These are phyloP conservation scores for Colletotrichum sidae DNA, from an alignment of 2,329 filamentous ascomycete genomes.

Conservation along the genomic window DNA sequence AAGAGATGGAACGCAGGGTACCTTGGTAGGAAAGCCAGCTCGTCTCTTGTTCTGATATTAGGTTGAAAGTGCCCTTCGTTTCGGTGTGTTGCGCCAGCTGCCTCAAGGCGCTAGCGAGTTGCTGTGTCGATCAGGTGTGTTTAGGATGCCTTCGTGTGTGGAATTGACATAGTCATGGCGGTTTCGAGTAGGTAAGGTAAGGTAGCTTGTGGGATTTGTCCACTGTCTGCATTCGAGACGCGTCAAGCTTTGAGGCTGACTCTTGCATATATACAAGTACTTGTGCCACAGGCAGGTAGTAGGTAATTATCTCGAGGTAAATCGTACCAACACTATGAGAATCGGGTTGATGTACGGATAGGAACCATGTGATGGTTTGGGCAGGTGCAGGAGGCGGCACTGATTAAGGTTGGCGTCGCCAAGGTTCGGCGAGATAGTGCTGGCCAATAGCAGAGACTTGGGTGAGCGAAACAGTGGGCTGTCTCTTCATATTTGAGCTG, in stretches of 20 bases:
- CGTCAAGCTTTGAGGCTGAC: too few species aligned
- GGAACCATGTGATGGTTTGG: neutral
- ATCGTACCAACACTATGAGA: neutral
- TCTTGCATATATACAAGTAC: too few species aligned
- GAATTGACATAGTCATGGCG: too few species aligned
- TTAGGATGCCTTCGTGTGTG: too few species aligned
- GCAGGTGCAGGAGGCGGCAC: neutral
- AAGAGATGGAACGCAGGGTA: conserved; percentile 10
- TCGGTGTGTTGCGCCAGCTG: conserved; percentile 28
- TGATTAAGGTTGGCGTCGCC: conserved; percentile 18
- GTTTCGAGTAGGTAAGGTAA: neutral
- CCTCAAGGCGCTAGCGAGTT: conserved; percentile 19
- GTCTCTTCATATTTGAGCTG: conserved; percentile 4
- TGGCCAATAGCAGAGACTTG: conserved; percentile 18
- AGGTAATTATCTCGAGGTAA: neutral
- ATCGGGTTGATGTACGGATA: neutral
- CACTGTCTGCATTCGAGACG: too few species aligned
- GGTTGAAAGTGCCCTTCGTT: conserved; percentile 13
- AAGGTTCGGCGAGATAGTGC: neutral
- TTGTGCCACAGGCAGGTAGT: too few species aligned
- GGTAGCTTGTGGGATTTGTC: neutral
- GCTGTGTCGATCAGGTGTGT: conserved; percentile 8
- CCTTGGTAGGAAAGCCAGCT: too few species aligned
- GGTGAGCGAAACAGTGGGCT: conserved; percentile 13
- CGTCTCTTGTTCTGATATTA: conserved; percentile 9